Evolutionary conservation across 768 basidiomycete genomes (phyloP).

Genomic region (Trametes villosa): DNA sequence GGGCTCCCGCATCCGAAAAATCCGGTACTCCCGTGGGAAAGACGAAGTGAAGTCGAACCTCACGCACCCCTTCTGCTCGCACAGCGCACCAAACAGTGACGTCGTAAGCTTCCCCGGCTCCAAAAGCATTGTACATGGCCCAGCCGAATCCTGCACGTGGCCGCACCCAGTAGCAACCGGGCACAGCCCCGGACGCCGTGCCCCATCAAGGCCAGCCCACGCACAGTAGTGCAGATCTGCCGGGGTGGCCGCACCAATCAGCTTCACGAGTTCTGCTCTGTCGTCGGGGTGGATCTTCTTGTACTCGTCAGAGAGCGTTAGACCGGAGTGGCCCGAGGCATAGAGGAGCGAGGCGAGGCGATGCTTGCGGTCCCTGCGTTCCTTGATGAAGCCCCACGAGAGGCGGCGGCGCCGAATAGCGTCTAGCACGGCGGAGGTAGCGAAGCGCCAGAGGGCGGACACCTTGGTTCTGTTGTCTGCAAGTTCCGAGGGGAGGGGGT

Average conservation of each 20-base stretch:
- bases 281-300: background rate
- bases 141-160: background rate
- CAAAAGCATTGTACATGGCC: no score
- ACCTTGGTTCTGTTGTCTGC: constrained; percentile 26
- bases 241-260: background rate
- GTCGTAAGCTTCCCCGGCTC: no score
- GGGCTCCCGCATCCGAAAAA: no score
- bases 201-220: background rate
- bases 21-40: no score
- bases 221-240: constrained; percentile 2
- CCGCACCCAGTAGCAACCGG: no score
- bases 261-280: background rate
- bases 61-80: no score
- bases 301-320: no score
- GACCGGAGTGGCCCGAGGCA: no score
- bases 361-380: constrained; percentile 26
- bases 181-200: background rate
- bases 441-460: constrained; percentile 40
- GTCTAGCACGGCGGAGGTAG: constrained; percentile 29
- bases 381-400: constrained; percentile 38
- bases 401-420: constrained; percentile 31
- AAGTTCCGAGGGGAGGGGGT: constrained; percentile 31
- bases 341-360: background rate
- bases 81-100: no score
- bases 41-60: no score